A percentile compares a stretch with the other conserved stretches of the same genome.
These are phyloP conservation scores for Metarhizium guizhouense DNA, from an alignment of 2,329 filamentous ascomycete species.

Conservation along the genomic window DNA sequence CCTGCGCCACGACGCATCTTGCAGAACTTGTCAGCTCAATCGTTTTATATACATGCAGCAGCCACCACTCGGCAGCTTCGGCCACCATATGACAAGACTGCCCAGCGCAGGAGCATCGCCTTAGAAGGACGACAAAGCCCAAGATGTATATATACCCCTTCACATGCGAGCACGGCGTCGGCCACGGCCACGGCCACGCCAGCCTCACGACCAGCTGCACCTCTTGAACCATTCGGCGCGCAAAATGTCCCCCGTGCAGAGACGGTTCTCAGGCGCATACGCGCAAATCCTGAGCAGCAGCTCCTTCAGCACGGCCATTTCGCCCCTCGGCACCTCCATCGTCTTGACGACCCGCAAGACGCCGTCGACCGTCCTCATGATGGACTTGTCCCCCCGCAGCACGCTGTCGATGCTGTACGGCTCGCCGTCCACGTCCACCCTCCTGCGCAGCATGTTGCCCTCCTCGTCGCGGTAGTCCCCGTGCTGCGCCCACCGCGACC, in stretches of 20 bases:
- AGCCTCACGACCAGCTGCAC: not conserved
- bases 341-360: conserved; percentile 3
- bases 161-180: too few species aligned
- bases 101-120: not conserved
- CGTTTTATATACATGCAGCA: too few species aligned
- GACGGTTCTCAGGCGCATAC: conserved; percentile 12
- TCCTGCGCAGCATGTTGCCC: conserved; percentile 3
- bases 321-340: conserved; percentile 9
- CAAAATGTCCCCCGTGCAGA: conserved; percentile 9
- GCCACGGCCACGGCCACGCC: too few species aligned
- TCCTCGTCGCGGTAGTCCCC: conserved; percentile 15
- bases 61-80: too few species aligned
- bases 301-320: conserved; percentile 16
- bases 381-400: not conserved
- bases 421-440: not conserved
- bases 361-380: conserved; percentile 4
- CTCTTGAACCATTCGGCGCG: conserved; percentile 15
- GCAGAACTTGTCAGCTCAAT: too few species aligned
- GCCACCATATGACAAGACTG: too few species aligned
- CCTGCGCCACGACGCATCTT: too few species aligned
- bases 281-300: conserved; percentile 14
- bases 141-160: too few species aligned
- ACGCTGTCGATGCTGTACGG: conserved; percentile 1
- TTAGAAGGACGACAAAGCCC: too few species aligned
- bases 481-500: conserved; percentile 18